A percentile compares a stretch with the other conserved stretches of the same genome.
Evolutionary conservation across 2,329 filamentous ascomycete species (phyloP).

Genomic region (Arthroderma uncinatum): DNA sequence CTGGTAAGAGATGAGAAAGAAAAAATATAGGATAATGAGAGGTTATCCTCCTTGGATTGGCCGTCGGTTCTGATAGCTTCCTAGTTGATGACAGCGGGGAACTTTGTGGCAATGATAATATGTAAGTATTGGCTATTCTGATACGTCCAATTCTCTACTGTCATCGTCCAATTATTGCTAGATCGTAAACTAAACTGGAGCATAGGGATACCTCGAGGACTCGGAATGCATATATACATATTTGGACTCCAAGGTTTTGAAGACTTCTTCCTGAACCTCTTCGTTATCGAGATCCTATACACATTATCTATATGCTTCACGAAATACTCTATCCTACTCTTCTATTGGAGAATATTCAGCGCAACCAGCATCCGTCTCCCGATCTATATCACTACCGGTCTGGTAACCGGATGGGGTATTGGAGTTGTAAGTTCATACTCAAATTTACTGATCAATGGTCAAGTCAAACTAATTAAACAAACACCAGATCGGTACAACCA

Average conservation of each 20-base stretch:
- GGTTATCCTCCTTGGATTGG: neutral
- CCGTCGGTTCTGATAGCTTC: neutral
- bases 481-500: conserved; percentile 4
- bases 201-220: conserved; percentile 5
- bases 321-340: conserved; percentile 6
- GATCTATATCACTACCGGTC: neutral
- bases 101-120: conserved; percentile 7
- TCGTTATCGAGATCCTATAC: conserved; percentile 6
- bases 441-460: neutral
- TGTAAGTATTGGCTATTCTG: neutral
- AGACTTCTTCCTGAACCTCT: conserved; percentile 4
- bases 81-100: conserved; percentile 1
- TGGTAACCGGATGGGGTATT: conserved; percentile 7
- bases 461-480: neutral
- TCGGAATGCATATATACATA: conserved; percentile 6
- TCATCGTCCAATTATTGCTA: neutral
- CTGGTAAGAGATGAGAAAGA: neutral
- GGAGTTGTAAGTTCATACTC: neutral
- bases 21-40: neutral
- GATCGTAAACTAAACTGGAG: neutral
- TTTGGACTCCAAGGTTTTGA: neutral
- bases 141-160: too few species aligned
- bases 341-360: conserved; percentile 7
- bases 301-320: conserved; percentile 2
- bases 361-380: neutral